Conservation (phyloP, 2,329 filamentous ascomycete genomes). For the Arthrobotrys conoides region DNA sequence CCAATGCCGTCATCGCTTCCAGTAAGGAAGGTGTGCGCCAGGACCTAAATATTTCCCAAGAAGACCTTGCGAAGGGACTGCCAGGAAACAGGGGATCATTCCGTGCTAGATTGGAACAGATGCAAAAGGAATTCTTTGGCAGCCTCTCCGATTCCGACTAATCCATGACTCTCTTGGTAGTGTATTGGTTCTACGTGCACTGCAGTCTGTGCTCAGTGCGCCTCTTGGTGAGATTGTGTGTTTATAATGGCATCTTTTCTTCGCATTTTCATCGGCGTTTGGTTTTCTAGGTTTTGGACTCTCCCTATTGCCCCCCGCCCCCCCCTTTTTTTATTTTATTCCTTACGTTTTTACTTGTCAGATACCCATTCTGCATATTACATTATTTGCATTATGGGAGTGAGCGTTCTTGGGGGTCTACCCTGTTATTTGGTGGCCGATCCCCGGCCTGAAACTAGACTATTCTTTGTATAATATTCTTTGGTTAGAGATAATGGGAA, state of each 20-base stretch:
- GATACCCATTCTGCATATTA: slow-evolving; percentile 4
- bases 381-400: neutral
- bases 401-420: neutral
- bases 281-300: too few relatives aligned
- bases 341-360: neutral
- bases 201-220: neutral
- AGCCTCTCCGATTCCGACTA: neutral
- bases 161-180: neutral
- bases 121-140: neutral
- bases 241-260: neutral
- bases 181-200: neutral
- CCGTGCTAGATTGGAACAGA: neutral
- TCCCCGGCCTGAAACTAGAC: too few relatives aligned
- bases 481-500: too few relatives aligned
- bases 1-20: slow-evolving; percentile 4
- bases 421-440: too few relatives aligned
- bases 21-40: slow-evolving; percentile 28
- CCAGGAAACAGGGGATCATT: neutral
- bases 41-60: slow-evolving; percentile 11
- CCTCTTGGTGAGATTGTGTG: too few relatives aligned
- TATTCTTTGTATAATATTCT: too few relatives aligned
- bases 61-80: slow-evolving; percentile 1
- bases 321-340: neutral
- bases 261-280: slow-evolving; percentile 22
- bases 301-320: too few relatives aligned